Conservation (phyloP, 2,329 filamentous ascomycete species). For the Diplocarpon mali region DNA sequence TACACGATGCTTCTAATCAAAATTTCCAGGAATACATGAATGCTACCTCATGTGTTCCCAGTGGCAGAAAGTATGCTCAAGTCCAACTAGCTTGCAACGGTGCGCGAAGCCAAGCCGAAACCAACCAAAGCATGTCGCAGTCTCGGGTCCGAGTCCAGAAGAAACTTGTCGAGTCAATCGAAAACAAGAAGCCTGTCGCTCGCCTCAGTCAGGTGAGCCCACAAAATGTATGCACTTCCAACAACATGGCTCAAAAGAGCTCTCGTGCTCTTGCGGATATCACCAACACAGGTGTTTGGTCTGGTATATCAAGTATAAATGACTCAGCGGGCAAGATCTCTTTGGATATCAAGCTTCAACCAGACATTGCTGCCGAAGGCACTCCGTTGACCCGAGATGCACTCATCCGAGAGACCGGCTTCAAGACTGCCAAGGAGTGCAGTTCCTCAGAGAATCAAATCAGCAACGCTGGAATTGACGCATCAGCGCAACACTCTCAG, state of each 20-base stretch:
- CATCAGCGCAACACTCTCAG: neutral
- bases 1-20: neutral
- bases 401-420: conserved; percentile 5
- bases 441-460: conserved; percentile 8
- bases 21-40: conserved; percentile 2
- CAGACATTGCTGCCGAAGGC: neutral
- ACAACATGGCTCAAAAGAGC: neutral
- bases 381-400: conserved; percentile 6
- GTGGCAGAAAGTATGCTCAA: neutral
- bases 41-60: neutral
- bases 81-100: neutral
- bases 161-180: neutral
- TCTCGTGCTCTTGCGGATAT: neutral
- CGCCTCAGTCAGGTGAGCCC: neutral
- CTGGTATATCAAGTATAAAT: neutral
- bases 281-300: neutral
- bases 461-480: conserved; percentile 3
- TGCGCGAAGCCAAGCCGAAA: neutral
- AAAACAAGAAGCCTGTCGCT: neutral
- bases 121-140: too few relatives aligned
- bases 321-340: conserved; percentile 1
- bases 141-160: neutral
- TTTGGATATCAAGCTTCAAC: neutral
- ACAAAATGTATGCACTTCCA: neutral
- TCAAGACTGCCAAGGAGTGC: conserved; percentile 1